Conservation (phyloP, 2,329 filamentous ascomycete genomes). For the Clarireedia homoeocarpa region DNA sequence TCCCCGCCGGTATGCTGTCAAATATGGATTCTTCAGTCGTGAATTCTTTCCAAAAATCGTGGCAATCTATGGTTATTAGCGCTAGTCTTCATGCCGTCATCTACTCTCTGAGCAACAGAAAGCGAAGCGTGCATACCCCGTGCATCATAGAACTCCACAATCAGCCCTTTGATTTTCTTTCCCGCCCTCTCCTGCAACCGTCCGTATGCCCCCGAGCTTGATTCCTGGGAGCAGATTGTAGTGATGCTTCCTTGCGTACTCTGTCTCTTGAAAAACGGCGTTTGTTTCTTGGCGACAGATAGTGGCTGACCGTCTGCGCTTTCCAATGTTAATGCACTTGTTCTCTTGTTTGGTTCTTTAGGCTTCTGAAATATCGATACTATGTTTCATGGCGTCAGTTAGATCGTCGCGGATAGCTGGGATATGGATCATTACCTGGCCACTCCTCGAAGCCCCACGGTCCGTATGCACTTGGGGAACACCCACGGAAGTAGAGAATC, state of each 20-base stretch:
- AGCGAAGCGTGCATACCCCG: background rate
- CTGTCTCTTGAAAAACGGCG: conserved; percentile 1
- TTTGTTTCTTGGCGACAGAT: conserved; percentile 1
- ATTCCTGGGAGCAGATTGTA: conserved; percentile 14
- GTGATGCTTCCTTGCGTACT: conserved; percentile 15
- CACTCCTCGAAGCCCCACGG: conserved; percentile 19
- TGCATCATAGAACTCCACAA: conserved; percentile 15
- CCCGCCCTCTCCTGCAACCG: background rate
- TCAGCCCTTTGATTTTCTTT: conserved; percentile 12
- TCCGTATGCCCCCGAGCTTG: conserved; percentile 9
- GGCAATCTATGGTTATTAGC: conserved; percentile 9
- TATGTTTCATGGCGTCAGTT: background rate
- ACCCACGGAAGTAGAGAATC: conserved; percentile 18
- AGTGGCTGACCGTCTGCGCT: conserved; percentile 12
- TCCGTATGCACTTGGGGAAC: background rate
- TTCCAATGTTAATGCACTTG: conserved; percentile 7
- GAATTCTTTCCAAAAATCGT: conserved; percentile 15
- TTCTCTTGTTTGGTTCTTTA: conserved; percentile 11
- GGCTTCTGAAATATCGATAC: conserved; percentile 15
- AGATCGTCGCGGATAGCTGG: background rate
- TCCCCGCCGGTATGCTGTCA: background rate
- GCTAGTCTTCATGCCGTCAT: background rate
- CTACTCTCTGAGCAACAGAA: no score
- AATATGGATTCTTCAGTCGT: background rate
- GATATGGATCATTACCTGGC: conserved; percentile 10